Evolutionary conservation across 208 protist genomes (phyloP), one percentile per base, ranked within the genome.

Genomic region (Trichomonas vaginalis): DNA sequence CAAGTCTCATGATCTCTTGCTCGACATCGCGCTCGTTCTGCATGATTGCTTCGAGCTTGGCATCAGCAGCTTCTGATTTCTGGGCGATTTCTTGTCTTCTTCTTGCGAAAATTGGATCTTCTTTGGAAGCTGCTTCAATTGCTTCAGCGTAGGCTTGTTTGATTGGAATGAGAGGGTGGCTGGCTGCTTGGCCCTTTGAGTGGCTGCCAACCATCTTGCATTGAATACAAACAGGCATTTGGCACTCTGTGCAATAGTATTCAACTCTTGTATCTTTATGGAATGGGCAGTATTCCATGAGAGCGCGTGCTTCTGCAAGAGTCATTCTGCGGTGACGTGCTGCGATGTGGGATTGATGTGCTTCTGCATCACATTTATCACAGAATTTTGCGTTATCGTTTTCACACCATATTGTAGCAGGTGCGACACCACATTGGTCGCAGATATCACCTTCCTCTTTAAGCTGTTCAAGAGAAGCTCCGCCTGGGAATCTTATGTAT

Each of bases 381-480:
- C 86, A 92, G 42, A 92, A 51, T 92, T 92, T 92, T 3, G 86
- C 86, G 12, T 42, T 27, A 92, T 92, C 86, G 32, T 92, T 92
- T 23, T 48, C 45, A 51, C 86, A 92, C 86, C 86, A 92, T 15
- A 92, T 42, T 92, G 86, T 92, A n/a, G 86, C 86, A 23, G 42
- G 17, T 17, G 42, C 45, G 35, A 51, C 27, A n/a, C 86, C 86
- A 27, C 86, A 92, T 21, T 39, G 40, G 27, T 92, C 86, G 45
- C 86, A 92, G 27, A 45, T 92, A 27, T 92, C 45, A 17, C 46
- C 86, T 9, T 92, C 86, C 10, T n/a, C 27, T 3, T 48, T 48
- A 17, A 45, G 14, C 46, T 48, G 14, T 3, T 92, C 37, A 1
- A 92, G 27, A 51, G 14, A 48, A 0, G 23, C 45, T 15, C 86